phyloP scores from a whole-genome alignment of 768 basidiomycete species.

The Boletus huronensis region DNA sequence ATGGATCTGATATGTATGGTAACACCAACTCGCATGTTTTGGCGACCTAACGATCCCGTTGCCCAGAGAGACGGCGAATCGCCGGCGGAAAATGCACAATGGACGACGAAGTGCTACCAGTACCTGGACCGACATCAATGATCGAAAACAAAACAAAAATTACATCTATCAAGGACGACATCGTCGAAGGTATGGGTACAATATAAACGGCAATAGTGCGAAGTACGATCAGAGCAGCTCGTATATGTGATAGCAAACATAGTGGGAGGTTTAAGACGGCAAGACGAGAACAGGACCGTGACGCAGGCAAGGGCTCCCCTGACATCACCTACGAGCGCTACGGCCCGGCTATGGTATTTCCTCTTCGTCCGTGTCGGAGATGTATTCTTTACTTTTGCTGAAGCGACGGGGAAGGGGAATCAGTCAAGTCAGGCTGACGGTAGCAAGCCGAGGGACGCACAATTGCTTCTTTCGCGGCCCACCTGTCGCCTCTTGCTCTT shows the following conservation, averaged over 20 bases:
- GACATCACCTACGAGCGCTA: neutral
- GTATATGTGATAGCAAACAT: neutral
- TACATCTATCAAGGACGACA: neutral
- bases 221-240: constrained; percentile 4
- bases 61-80: too few relatives aligned
- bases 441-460: constrained; percentile 39
- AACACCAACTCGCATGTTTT: neutral
- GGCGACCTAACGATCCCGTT: too few relatives aligned
- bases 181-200: neutral
- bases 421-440: neutral
- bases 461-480: constrained; percentile 75
- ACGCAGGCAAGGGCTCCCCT: neutral
- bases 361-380: constrained; percentile 86
- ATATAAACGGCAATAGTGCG: neutral
- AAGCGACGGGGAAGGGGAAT: constrained; percentile 3
- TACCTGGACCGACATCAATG: neutral
- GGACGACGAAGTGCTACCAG: too few relatives aligned
- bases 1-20: neutral
- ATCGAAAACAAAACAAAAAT: neutral
- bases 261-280: neutral
- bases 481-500: constrained; percentile 62
- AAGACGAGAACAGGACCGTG: neutral
- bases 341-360: constrained; percentile 49
- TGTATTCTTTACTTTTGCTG: constrained; percentile 86
- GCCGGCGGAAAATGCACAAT: too few relatives aligned